Evolutionary conservation across 2,329 filamentous ascomycete species (phyloP), one percentile per base, ranked within the genome.

Genomic region (Zalaria sp.): DNA sequence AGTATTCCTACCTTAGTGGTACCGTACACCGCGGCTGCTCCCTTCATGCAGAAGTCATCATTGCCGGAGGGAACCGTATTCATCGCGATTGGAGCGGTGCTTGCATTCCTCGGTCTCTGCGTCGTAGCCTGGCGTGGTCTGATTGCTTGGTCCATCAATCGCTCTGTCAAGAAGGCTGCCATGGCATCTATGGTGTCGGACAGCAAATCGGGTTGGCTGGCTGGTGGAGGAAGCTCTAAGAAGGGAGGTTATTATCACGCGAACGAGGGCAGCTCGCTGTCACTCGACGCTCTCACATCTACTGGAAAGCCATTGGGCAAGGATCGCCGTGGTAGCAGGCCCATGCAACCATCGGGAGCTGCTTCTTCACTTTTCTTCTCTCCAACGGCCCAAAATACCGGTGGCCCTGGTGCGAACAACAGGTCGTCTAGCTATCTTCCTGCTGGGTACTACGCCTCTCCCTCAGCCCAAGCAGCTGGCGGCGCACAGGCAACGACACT

Each of bases 31-130:
- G 71, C 75, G 34, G 76, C 81, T 55, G 91, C 91, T 4, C 87
- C 89, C 10, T 98, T 85, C 58, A 94, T 96, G 85, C 81, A 88
- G 56, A 79, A 81, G 54, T 93, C 87, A 1, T 79, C 65, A 41
- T 70, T 88, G 7, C 91, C 91, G 2, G 83, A 96, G 55, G 91
- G 91, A 42, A 95, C 89, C 3, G 82, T 98, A 45, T 98, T 98
- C 66, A 98, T 98, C 53, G 82, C 79, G 25, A 91, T 96, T 1
- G 91, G 91, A 37, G 83, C 87, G 26, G 81, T 86, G 27, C 74
- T 98, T 5, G 91, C 85, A 10, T 81, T 87, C 49, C 76, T 95
- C 48, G 85, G 79, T 7, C 67, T 86, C 5, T 79, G 78, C n/a
- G 76, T 96, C 36, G 71, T 98, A 8, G 71, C 82, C 44, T 98